A percentile compares a stretch with the other conserved stretches of the same genome.
phyloP scores from a whole-genome alignment of 1,284 basidiomycete genomes.

The Gomphus sp. region DNA sequence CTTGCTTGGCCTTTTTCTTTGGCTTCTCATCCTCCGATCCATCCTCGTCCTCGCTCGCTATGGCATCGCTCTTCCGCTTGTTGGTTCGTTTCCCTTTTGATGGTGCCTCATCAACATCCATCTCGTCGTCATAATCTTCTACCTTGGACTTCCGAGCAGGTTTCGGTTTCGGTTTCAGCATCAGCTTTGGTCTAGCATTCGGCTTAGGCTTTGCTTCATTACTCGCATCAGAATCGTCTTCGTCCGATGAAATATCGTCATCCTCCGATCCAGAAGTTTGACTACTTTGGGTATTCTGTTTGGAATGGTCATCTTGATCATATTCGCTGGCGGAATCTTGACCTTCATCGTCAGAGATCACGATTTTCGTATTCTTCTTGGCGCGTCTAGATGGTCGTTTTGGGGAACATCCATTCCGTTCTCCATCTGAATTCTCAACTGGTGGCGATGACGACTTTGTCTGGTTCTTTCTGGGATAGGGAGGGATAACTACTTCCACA shows the following conservation, averaged over 20 bases:
- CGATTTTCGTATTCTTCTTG: background rate
- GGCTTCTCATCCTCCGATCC: slow-evolving; percentile 37
- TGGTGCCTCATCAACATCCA: slow-evolving; percentile 47
- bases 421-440: background rate
- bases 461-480: background rate
- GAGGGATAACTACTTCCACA: background rate
- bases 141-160: slow-evolving; percentile 14
- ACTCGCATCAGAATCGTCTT: slow-evolving; percentile 19
- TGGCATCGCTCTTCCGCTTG: slow-evolving; percentile 35
- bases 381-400: background rate
- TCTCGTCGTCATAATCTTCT: slow-evolving; percentile 29
- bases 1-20: slow-evolving; percentile 49
- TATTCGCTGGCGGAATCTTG: slow-evolving; percentile 11
- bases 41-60: slow-evolving; percentile 16
- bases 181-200: slow-evolving; percentile 21
- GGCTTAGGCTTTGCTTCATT: slow-evolving; percentile 20
- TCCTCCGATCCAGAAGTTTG: slow-evolving; percentile 6
- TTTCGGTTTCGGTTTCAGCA: slow-evolving; percentile 20
- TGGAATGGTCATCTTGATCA: slow-evolving; percentile 15
- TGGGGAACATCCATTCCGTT: background rate
- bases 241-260: slow-evolving; percentile 15
- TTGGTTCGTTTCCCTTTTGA: slow-evolving; percentile 23
- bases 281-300: background rate
- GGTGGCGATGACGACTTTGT: background rate
- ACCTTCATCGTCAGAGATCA: slow-evolving; percentile 14